phyloP scores from a whole-genome alignment of 2,329 filamentous ascomycete genomes.

The Colletotrichum sp. region DNA sequence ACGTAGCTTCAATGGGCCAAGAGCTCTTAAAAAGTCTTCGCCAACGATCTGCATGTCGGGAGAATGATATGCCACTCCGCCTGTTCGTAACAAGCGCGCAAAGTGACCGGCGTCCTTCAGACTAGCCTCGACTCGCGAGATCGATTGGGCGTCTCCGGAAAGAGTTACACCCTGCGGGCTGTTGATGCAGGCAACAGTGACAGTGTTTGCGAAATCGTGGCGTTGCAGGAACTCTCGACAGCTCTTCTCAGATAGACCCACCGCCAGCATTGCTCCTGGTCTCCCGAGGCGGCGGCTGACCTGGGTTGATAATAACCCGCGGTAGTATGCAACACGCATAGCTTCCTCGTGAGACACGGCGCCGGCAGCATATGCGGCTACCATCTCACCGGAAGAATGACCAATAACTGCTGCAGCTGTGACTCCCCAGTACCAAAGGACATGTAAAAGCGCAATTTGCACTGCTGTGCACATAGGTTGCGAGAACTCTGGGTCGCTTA shows the following conservation, averaged over 20 bases:
- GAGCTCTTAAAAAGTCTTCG: background rate
- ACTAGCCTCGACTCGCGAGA: conserved; percentile 40
- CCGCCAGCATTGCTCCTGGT: background rate
- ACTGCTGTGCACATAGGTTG: conserved; percentile 37
- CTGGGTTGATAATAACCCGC: conserved; percentile 19
- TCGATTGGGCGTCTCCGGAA: conserved; percentile 48
- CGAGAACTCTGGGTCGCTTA: conserved; percentile 27
- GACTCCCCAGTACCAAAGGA: conserved; percentile 34
- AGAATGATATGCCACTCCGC: conserved; percentile 11
- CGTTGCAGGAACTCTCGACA: background rate
- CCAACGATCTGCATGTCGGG: conserved; percentile 1
- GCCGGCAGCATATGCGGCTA: conserved; percentile 21
- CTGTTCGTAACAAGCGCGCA: background rate
- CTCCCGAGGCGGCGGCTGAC: background rate
- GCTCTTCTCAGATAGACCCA: background rate
- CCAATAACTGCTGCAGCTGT: conserved; percentile 43
- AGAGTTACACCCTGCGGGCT: conserved; percentile 56
- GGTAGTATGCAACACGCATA: conserved; percentile 19
- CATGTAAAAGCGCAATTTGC: conserved; percentile 32
- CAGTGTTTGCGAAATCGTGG: conserved; percentile 21
- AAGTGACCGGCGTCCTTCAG: conserved; percentile 26
- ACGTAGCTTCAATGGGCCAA: background rate
- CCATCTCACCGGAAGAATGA: conserved; percentile 55
- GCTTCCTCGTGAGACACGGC: conserved; percentile 32
- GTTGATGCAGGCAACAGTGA: conserved; percentile 48